A percentile compares a stretch with the other conserved stretches of the same genome.
phyloP scores from a whole-genome alignment of 306 rosid species.

The Ceratonia siliqua region DNA sequence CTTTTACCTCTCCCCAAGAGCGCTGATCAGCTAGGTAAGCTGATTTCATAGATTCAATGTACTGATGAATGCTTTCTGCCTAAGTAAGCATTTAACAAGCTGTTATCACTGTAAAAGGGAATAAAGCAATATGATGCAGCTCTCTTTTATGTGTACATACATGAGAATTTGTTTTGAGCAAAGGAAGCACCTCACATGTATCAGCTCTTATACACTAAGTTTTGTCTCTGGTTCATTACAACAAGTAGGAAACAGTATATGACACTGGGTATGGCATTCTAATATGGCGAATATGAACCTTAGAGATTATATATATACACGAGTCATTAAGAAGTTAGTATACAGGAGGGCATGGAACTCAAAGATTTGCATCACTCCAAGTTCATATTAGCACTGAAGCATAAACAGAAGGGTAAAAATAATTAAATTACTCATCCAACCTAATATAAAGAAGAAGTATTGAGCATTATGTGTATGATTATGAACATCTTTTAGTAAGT shows the following conservation, averaged over 20 bases:
- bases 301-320: neutral
- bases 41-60: slow-evolving; percentile 87
- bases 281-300: neutral
- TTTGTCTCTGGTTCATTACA: slow-evolving; percentile 10
- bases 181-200: neutral
- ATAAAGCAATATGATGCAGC: slow-evolving; percentile 25
- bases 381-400: slow-evolving; percentile 2
- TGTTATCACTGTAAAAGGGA: slow-evolving; percentile 30
- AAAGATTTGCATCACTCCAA: neutral
- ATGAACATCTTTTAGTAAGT: neutral
- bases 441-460: neutral
- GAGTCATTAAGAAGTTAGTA: neutral
- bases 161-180: slow-evolving; percentile 9
- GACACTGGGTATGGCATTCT: neutral
- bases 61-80: slow-evolving; percentile 97
- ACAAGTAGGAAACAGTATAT: slow-evolving; percentile 9
- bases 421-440: neutral
- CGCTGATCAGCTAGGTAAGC: slow-evolving; percentile 90
- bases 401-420: neutral
- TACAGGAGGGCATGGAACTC: no score
- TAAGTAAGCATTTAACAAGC: slow-evolving; percentile 42
- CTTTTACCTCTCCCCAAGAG: slow-evolving; percentile 73
- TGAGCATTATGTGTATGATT: neutral
- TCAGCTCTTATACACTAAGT: slow-evolving; percentile 9
- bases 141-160: neutral